These are phyloP conservation scores for Pythium chondricola DNA, from an alignment of 352 stramenopile genomes.

Conservation along the genomic window DNA sequence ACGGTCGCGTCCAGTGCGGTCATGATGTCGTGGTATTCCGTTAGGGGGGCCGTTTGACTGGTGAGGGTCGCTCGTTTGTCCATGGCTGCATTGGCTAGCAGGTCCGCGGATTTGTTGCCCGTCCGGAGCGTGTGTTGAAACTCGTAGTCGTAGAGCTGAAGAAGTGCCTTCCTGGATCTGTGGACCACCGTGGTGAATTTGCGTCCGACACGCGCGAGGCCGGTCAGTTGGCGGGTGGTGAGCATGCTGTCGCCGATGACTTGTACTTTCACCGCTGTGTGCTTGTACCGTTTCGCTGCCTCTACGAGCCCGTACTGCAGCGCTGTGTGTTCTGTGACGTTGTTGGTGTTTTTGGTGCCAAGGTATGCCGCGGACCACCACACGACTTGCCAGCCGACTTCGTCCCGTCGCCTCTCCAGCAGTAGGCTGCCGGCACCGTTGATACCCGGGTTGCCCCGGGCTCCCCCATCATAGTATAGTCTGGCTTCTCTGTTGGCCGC, in stretches of 20 bases:
- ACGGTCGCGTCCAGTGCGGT: too few relatives aligned
- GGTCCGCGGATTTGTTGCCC: constrained; percentile 4
- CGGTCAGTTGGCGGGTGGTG: not conserved
- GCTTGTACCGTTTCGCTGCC: too few relatives aligned
- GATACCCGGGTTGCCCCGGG: not conserved
- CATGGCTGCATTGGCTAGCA: constrained; percentile 4
- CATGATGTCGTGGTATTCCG: too few relatives aligned
- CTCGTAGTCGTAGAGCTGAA: not conserved
- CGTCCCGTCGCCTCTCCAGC: not conserved
- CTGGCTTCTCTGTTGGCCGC: not conserved
- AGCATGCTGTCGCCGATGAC: constrained; percentile 1
- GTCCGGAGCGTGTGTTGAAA: not conserved
- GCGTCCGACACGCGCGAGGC: not conserved
- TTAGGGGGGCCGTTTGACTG: too few relatives aligned
- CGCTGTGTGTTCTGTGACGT: constrained; percentile 1
- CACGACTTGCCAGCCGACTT: not conserved
- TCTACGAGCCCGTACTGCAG: too few relatives aligned
- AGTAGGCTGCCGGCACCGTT: constrained; percentile 1
- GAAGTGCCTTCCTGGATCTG: not conserved
- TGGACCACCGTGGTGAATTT: not conserved
- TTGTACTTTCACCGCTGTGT: too few relatives aligned
- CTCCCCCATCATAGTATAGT: constrained; percentile 3
- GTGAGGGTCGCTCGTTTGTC: too few relatives aligned
- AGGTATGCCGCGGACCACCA: constrained; percentile 5
- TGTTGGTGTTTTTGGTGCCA: not conserved